A percentile compares a stretch with the other conserved stretches of the same genome.
Evolutionary conservation across 2,329 filamentous ascomycete genomes (phyloP).

Genomic region (Fusarium pininemorale): DNA sequence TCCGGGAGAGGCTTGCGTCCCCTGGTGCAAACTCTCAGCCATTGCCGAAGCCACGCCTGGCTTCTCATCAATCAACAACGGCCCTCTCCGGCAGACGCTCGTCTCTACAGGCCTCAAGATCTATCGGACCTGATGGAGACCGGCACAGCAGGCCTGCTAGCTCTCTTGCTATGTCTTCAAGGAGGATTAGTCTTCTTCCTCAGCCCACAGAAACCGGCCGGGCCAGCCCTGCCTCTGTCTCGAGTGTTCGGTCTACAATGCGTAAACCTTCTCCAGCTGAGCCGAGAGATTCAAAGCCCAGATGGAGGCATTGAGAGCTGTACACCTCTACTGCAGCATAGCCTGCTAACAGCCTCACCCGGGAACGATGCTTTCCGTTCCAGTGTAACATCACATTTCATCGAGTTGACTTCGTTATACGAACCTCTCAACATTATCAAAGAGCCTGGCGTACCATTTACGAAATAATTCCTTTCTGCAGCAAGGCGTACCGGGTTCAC

Average conservation of each 20-base stretch:
- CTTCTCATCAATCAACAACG: slow-evolving; percentile 55
- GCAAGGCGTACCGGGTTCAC: slow-evolving; percentile 42
- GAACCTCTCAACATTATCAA: slow-evolving; percentile 5
- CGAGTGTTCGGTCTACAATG: slow-evolving; percentile 53
- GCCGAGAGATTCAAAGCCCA: slow-evolving; percentile 56
- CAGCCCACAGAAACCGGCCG: slow-evolving; percentile 57
- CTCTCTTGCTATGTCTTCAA: slow-evolving; percentile 60
- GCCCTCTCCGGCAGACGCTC: slow-evolving; percentile 58
- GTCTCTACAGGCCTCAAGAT: slow-evolving; percentile 60
- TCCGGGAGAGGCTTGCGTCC: slow-evolving; percentile 62
- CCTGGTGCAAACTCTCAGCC: slow-evolving; percentile 60
- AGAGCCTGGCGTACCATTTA: slow-evolving; percentile 38
- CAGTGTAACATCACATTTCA: slow-evolving; percentile 34
- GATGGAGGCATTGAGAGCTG: slow-evolving; percentile 55
- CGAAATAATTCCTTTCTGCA: slow-evolving; percentile 37
- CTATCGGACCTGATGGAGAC: slow-evolving; percentile 46
- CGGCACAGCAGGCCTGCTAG: slow-evolving; percentile 61
- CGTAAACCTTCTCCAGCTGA: slow-evolving; percentile 44
- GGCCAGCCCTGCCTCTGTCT: slow-evolving; percentile 58
- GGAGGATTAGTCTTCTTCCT: slow-evolving; percentile 65
- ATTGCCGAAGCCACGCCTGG: slow-evolving; percentile 56
- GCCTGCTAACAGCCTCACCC: slow-evolving; percentile 18
- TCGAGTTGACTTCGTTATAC: slow-evolving; percentile 31
- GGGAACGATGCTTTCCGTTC: slow-evolving; percentile 25
- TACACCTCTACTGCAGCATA: background rate